A percentile compares a stretch with the other conserved stretches of the same genome.
Evolutionary conservation across 1,284 basidiomycete species (phyloP).

Genomic region (Entoloma clypeatum): DNA sequence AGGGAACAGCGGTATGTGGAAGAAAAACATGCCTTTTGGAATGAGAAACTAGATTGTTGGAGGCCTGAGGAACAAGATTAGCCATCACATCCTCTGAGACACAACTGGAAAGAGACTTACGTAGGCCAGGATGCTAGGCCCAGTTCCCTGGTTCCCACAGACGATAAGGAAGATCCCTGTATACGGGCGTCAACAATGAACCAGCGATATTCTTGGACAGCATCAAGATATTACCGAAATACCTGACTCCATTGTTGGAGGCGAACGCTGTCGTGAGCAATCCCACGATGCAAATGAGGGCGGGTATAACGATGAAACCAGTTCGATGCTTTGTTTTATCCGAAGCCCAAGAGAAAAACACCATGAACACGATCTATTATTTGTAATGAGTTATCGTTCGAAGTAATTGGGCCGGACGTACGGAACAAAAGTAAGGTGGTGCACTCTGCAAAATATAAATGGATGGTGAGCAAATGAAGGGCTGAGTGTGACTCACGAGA

Average conservation of each 20-base stretch:
- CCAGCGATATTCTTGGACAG: too few relatives aligned
- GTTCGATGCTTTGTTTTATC: constrained; percentile 38
- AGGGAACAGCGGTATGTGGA: background rate
- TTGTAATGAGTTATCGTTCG: constrained; percentile 3
- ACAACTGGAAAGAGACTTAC: constrained; percentile 22
- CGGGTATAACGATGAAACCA: constrained; percentile 36
- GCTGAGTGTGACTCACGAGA: constrained; percentile 23
- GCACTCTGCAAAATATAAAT: constrained; percentile 28
- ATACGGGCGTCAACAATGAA: constrained; percentile 1
- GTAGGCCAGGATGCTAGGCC: constrained; percentile 40
- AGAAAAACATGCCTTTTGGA: constrained; percentile 32
- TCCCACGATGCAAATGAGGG: constrained; percentile 34
- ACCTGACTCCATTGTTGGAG: constrained; percentile 30
- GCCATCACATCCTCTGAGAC: background rate
- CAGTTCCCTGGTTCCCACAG: constrained; percentile 36
- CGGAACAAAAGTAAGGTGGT: constrained; percentile 38
- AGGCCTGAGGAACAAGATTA: constrained; percentile 26
- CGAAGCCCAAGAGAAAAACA: constrained; percentile 39
- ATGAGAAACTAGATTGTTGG: constrained; percentile 44
- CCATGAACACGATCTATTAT: constrained; percentile 30
- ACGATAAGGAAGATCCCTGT: constrained; percentile 40
- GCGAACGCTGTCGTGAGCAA: constrained; percentile 36
- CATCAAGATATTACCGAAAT: constrained; percentile 32
- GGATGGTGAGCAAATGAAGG: constrained; percentile 1
- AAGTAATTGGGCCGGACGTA: constrained; percentile 19